Percentiles rank a stretch among this genome's conserved stretches.
Conservation (phyloP, 179 eudicot genomes). For the Silene noctiflora region DNA sequence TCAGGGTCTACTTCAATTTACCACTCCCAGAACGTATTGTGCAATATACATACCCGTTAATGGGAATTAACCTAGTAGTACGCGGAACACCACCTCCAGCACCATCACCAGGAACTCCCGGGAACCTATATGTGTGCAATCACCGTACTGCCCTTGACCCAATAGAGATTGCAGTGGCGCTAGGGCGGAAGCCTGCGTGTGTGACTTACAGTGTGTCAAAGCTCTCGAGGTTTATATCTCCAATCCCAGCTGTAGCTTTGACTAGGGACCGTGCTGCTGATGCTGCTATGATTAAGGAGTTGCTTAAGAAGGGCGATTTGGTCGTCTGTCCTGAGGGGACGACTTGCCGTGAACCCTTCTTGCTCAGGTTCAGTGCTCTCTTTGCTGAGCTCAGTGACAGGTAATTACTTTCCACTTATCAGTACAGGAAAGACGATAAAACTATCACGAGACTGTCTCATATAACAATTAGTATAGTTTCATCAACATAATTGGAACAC, state of each 20-base stretch:
- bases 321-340: slow-evolving; percentile 96
- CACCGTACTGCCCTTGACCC: slow-evolving; percentile 94
- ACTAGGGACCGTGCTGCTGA: slow-evolving; percentile 81
- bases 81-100: slow-evolving; percentile 69
- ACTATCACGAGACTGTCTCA: neutral
- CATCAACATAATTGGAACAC: no score
- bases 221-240: slow-evolving; percentile 68
- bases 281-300: slow-evolving; percentile 55
- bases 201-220: slow-evolving; percentile 87
- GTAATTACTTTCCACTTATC: neutral
- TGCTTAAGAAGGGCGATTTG: slow-evolving; percentile 80
- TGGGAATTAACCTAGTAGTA: slow-evolving; percentile 65
- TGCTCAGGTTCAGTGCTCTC: slow-evolving; percentile 78
- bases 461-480: no score
- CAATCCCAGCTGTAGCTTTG: slow-evolving; percentile 87
- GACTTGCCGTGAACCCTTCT: slow-evolving; percentile 78
- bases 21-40: slow-evolving; percentile 86
- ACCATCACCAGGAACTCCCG: slow-evolving; percentile 71
- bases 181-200: slow-evolving; percentile 64
- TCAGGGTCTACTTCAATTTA: slow-evolving; percentile 84
- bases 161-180: slow-evolving; percentile 71
- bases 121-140: slow-evolving; percentile 86
- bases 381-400: slow-evolving; percentile 87
- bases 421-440: no score
- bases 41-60: slow-evolving; percentile 56